Base-by-base conservation (phyloP, 352 stramenopile species). In the Peronospora destructor region DNA sequence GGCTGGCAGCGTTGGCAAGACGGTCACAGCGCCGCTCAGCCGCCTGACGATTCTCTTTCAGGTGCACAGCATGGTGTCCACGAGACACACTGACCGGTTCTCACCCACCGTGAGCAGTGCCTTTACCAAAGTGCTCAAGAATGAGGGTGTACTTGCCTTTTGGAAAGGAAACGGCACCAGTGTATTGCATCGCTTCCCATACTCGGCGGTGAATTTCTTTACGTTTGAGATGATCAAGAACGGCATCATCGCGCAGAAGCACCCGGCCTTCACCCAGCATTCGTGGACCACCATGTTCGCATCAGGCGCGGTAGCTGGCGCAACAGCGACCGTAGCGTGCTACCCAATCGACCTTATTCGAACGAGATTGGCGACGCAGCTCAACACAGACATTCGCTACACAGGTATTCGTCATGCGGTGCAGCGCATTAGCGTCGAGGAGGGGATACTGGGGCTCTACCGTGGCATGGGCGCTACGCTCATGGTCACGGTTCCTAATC, bases 141-240 rank as follows among this genome's bases (percentile, higher is more conserved):
- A 95, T 49, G 93, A 97, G 60, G 94, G 94, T 7, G 61, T 92
- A 10, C 52, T 88, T 11, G 84, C 87, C 45, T 76, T 98, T 9
- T 98, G 94, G 94, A 98, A 97, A 53, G 94, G 94, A 41, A 98
- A 98, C 56, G 93, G 92, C 23, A 95, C 93, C 17, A 97, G 87
- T 28, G 90, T 97, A 9, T 59, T 98, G 23, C 94, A 98, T 66
- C 81, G 94, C 13, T 98, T 98, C 67, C 94, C 94, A 40, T 98
- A 97, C 66, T 97, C 87, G 35, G 94, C 91, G 0, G 96, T 98
- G 53, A 98, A 98, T 51, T 98, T 98, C 65, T 97, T 92, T 60
- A 92, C 91, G 33, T 98, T 97, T 54, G 94, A 98, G 68, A 78
- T 89, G 76, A 54, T 94, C 74, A 91, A 84, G 79, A 72, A 73